These are phyloP conservation scores for Stephanodiscus triporus DNA, from an alignment of 108 stramenopile genomes.

Conservation along the genomic window DNA sequence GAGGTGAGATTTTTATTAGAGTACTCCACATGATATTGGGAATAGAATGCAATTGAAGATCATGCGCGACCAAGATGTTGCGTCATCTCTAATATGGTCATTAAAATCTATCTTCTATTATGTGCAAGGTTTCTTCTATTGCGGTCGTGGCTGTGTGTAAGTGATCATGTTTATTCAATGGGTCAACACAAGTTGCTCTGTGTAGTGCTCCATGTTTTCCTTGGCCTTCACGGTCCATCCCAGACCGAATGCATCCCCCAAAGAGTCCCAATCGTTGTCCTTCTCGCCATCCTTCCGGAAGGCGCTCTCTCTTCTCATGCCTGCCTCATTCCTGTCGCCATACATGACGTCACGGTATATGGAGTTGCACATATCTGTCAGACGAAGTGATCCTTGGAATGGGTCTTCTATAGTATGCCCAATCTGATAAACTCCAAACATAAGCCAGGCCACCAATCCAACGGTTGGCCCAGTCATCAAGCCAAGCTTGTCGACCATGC, in stretches of 20 bases:
- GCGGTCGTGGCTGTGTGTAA: no score
- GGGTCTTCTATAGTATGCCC: constrained; percentile 91
- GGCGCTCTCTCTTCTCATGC: constrained; percentile 50
- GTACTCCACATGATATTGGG: no score
- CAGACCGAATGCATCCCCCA: constrained; percentile 45
- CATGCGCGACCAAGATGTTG: background rate
- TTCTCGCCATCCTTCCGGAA: constrained; percentile 41
- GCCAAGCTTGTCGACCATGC: constrained; percentile 73
- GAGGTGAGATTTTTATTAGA: no score
- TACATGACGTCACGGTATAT: constrained; percentile 69
- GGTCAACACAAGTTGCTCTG: constrained; percentile 26
- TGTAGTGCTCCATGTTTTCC: constrained; percentile 30
- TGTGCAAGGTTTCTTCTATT: background rate
- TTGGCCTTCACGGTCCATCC: constrained; percentile 39
- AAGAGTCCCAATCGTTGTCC: constrained; percentile 37
- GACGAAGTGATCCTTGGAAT: constrained; percentile 73
- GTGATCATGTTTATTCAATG: background rate
- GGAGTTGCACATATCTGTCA: constrained; percentile 65
- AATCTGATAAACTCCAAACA: constrained; percentile 93
- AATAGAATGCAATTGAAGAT: no score
- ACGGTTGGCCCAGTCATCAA: constrained; percentile 81
- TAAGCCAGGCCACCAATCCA: constrained; percentile 79
- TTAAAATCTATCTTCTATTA: background rate
- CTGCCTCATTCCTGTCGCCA: constrained; percentile 45
- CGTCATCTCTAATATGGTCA: background rate